Conservation (phyloP, 495 filamentous ascomycete genomes). For the Xylaria palmicola region DNA sequence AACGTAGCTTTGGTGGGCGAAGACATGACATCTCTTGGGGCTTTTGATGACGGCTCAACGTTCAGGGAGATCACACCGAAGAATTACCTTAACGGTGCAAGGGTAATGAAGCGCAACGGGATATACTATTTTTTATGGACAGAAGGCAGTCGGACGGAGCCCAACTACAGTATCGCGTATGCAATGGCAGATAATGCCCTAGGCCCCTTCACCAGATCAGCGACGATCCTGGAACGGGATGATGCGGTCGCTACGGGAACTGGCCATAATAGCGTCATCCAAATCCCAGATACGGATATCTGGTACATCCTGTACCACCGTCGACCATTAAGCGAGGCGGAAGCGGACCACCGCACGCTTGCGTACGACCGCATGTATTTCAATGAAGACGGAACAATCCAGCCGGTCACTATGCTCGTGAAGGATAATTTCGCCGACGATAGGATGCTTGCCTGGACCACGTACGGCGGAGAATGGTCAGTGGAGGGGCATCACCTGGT, state of each 20-base stretch:
- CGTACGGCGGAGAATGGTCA: conserved; percentile 26
- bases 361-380: conserved; percentile 50
- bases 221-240: conserved; percentile 42
- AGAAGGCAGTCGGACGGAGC: conserved; percentile 41
- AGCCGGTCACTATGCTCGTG: conserved; percentile 40
- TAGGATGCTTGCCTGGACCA: conserved; percentile 30
- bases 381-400: conserved; percentile 39
- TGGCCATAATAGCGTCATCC: conserved; percentile 43
- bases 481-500: conserved; percentile 19
- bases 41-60: conserved; percentile 24
- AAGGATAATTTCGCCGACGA: conserved; percentile 38
- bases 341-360: conserved; percentile 40
- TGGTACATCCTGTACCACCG: conserved; percentile 53
- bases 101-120: conserved; percentile 41
- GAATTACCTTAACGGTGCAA: conserved; percentile 43
- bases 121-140: conserved; percentile 50
- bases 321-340: conserved; percentile 37
- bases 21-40: conserved; percentile 41
- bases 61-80: conserved; percentile 45
- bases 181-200: conserved; percentile 40
- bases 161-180: conserved; percentile 46
- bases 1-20: conserved; percentile 42
- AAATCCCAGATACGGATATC: conserved; percentile 40
- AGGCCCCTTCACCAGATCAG: conserved; percentile 40
- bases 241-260: conserved; percentile 37